Evolutionary conservation across 1,284 basidiomycete genomes (phyloP), one percentile per base, ranked within the genome.

Genomic region (Singerocomus rubriflavus): DNA sequence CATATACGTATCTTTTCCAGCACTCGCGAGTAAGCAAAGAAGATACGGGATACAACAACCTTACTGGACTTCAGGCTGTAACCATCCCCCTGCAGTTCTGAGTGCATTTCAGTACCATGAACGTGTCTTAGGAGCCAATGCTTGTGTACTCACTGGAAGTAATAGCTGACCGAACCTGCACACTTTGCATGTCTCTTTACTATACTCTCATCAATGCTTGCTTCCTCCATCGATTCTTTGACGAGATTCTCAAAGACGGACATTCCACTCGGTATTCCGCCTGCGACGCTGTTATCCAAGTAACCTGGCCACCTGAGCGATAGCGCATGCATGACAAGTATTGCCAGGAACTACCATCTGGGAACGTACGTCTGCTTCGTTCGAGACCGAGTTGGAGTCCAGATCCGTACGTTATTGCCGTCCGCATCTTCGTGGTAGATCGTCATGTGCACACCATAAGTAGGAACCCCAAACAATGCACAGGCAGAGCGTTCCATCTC

Each of bases 171-270:
- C 5, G 76, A 73, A 5, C 85, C 84, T n/a, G 75, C 79, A 29
- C 76, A 68, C 58, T 77, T 84, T 16, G 85, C 74, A 54, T 84
- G 69, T 37, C 73, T 69, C 41, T 76, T 71, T 2, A 91, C 82
- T 31, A 92, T 62, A 11, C 75, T 67, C 47, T 84, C 82, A 1
- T 78, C 73, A 17, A 97, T 76, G 57, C 84, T 91, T 13, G 93
- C 95, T 69, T 98, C 94, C 64, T 98, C 95, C 75, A 85, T 85
- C 56, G 91, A 89, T 70, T 99, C 96, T 63, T 97, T 95, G 37
- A 97, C 79, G 46, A 98, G 76, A 4, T 85, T 79, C 48, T 94
- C 88, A 47, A 89, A 80, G 0, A 82, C 74, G 0, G 75, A 68
- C 70, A 90, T 85, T 2, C 94, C 92, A 7, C 85, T 82, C 0